Conservation (phyloP, 163 green algal species). For the Scenedesmus sp. region DNA sequence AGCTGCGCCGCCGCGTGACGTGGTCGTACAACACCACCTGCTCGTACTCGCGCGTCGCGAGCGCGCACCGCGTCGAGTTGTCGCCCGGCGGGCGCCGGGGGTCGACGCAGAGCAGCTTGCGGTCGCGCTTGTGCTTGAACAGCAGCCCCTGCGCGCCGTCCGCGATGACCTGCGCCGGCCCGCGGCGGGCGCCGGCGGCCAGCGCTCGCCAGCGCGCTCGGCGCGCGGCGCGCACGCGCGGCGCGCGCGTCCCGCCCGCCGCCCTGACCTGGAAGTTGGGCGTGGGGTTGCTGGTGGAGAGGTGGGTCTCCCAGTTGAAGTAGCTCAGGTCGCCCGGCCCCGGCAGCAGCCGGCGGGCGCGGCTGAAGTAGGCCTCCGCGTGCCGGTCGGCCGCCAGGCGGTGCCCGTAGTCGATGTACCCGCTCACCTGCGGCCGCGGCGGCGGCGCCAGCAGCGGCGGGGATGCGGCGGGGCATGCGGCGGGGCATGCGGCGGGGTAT, state of each 20-base stretch:
- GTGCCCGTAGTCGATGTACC: constrained; percentile 91
- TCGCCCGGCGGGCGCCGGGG: constrained; percentile 75
- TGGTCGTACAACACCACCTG: constrained; percentile 87
- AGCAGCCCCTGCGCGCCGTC: constrained; percentile 82
- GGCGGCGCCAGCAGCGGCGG: neutral
- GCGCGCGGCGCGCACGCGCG: too few species aligned
- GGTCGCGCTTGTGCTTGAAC: constrained; percentile 94
- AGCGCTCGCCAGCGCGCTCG: too few species aligned
- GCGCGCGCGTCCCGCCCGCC: too few species aligned
- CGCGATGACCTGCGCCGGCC: constrained; percentile 83
- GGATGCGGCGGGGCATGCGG: neutral
- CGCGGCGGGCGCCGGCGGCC: too few species aligned
- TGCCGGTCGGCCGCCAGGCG: constrained; percentile 70
- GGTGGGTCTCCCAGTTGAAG: constrained; percentile 95
- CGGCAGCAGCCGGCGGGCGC: constrained; percentile 79
- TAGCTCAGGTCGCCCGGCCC: constrained; percentile 84
- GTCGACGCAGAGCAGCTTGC: constrained; percentile 91
- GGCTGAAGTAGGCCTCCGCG: constrained; percentile 84
- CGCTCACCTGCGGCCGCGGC: constrained; percentile 68
- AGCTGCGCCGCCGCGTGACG: constrained; percentile 76
- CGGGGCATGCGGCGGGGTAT: too few species aligned
- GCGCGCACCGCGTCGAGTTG: constrained; percentile 83
- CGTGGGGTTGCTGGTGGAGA: constrained; percentile 80
- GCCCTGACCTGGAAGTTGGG: constrained; percentile 81
- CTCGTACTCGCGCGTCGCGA: constrained; percentile 79